Conservation (phyloP, 1,284 basidiomycete genomes). For the Fomitiporia mediterranea region DNA sequence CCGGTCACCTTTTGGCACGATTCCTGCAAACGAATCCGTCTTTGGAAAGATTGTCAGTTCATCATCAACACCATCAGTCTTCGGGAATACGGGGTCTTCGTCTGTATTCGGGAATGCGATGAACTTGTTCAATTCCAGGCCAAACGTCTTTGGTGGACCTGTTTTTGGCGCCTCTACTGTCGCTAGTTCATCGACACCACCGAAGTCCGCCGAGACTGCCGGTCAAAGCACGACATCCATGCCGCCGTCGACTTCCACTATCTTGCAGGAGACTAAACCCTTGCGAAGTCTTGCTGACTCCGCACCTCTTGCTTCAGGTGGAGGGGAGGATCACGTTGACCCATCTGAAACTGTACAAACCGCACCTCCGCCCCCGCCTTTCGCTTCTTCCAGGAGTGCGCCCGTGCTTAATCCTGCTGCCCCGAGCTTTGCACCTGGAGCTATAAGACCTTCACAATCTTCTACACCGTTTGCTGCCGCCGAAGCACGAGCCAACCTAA, state of each 20-base stretch:
- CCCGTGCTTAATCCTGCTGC: slow-evolving; percentile 26
- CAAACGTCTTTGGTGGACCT: slow-evolving; percentile 29
- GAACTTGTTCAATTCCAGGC: slow-evolving; percentile 9
- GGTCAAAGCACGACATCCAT: neutral
- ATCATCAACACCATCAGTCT: slow-evolving; percentile 11
- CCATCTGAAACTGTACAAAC: slow-evolving; percentile 13
- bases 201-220: neutral
- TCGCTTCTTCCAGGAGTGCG: slow-evolving; percentile 24
- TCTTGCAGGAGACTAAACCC: neutral
- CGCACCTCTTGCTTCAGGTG: slow-evolving; percentile 5
- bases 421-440: slow-evolving; percentile 14
- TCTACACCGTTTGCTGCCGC: slow-evolving; percentile 3
- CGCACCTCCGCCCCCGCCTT: slow-evolving; percentile 24
- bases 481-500: slow-evolving; percentile 4
- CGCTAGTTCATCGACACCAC: neutral
- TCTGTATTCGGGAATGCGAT: slow-evolving; percentile 11
- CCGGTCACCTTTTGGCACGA: neutral
- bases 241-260: neutral
- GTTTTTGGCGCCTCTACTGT: slow-evolving; percentile 22
- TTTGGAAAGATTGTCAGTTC: slow-evolving; percentile 24
- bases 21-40: slow-evolving; percentile 21
- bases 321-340: slow-evolving; percentile 13
- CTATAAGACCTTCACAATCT: neutral
- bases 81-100: slow-evolving; percentile 3
- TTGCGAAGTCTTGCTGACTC: slow-evolving; percentile 9